Base-by-base conservation (phyloP, 331 rosid genomes). In the Acacia pycnantha region DNA sequence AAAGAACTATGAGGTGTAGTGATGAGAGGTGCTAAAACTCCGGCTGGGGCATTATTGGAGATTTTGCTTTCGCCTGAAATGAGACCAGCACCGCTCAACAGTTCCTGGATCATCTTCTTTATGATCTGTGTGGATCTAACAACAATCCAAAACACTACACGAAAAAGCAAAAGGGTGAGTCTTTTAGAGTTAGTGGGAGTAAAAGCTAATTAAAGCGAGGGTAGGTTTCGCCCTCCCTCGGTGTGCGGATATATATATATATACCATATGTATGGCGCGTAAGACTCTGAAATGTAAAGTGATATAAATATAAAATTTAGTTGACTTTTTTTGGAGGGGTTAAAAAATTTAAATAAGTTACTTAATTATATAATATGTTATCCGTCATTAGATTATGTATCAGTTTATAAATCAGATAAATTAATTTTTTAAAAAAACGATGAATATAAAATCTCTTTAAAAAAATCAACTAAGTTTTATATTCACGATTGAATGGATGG, bases 71-170 rank as follows among this genome's bases (percentile, higher is more conserved):
- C 93, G 58, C 83, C 90, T 51, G 84, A 74, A 82, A 77, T 75
- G 61, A 88, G 76, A 41, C 82, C 82, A 58, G 90, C 46, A 74
- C 84, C 88, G 59, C 90, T 90, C 66, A 93, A 90, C 70, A 93
- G 88, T 82, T 93, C 97, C 81, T 91, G 96, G 79, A 93, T 91
- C 97, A 93, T 92, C 87, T 86, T 84, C 71, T 83, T 70, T 81
- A 27, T 69, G 74, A 69, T 82, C 83, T 73, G 70, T 66, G 78
- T 41, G 77, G 93, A 86, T 87, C 90, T 87, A 81, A 81, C 85
- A 92, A 89, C 87, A 88, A 91, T 87, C 94, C 91, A 91, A 89
- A 92, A 88, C 76, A 80, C 41, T 37, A 48, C 78, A 83, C 78
- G 84, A 82, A 87, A 87, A 88, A 89, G 90, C 85, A 87, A 82